phyloP scores from a whole-genome alignment of 1,139 yeast species.

The Pichia sp. region DNA sequence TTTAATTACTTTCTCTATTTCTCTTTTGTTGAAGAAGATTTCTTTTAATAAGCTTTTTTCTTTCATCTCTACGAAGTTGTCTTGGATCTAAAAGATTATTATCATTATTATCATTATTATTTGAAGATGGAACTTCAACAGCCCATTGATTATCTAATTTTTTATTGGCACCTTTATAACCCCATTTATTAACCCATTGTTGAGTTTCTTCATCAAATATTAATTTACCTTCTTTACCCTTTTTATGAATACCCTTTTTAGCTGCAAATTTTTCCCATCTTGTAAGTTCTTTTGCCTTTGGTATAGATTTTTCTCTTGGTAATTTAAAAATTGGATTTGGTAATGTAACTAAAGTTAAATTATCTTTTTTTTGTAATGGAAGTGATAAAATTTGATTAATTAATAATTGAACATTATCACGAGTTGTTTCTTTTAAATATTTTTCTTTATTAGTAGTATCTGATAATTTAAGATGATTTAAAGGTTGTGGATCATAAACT shows the following conservation, averaged over 20 bases:
- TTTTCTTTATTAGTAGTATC: slow-evolving; percentile 53
- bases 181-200: slow-evolving; percentile 99
- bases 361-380: slow-evolving; percentile 71
- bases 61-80: slow-evolving; percentile 67
- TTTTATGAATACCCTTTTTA: slow-evolving; percentile 87
- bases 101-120: slow-evolving; percentile 44
- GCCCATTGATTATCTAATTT: slow-evolving; percentile 87
- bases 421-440: slow-evolving; percentile 59
- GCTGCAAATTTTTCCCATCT: slow-evolving; percentile 97
- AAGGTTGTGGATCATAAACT: slow-evolving; percentile 79
- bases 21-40: slow-evolving; percentile 83
- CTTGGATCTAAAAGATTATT: slow-evolving; percentile 69
- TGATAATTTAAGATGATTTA: slow-evolving; percentile 52
- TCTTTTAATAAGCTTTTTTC: slow-evolving; percentile 80
- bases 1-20: slow-evolving; percentile 33
- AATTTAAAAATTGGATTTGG: slow-evolving; percentile 79
- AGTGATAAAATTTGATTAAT: slow-evolving; percentile 85
- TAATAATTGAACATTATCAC: slow-evolving; percentile 89
- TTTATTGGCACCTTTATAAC: slow-evolving; percentile 90
- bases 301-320: slow-evolving; percentile 94
- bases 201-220: slow-evolving; percentile 84
- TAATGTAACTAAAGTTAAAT: slow-evolving; percentile 72
- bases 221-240: slow-evolving; percentile 84
- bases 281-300: slow-evolving; percentile 85
- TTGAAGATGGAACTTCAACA: slow-evolving; percentile 77